These are phyloP conservation scores for Penicillium subrubescens DNA, from an alignment of 495 filamentous ascomycete genomes.

Conservation along the genomic window DNA sequence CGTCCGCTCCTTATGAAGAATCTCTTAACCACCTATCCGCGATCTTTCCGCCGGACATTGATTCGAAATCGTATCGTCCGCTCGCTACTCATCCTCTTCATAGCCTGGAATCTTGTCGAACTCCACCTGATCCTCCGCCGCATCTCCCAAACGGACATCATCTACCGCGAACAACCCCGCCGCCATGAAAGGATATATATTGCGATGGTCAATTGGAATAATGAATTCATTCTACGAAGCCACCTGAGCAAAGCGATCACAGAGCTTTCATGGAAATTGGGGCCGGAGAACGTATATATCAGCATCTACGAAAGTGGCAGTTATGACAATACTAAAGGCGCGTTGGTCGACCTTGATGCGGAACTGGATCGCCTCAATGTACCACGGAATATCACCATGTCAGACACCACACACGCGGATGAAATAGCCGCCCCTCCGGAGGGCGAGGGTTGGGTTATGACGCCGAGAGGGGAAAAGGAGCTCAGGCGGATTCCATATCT, in stretches of 20 bases:
- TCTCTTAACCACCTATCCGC: conserved; percentile 10
- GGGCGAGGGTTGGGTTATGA: conserved; percentile 60
- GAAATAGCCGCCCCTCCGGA: conserved; percentile 43
- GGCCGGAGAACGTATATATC: conserved; percentile 68
- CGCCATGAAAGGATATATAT: conserved; percentile 59
- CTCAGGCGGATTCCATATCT: conserved; percentile 72
- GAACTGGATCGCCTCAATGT: conserved; percentile 57
- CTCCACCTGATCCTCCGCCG: conserved; percentile 26
- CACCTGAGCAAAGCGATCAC: conserved; percentile 65
- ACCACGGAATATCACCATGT: conserved; percentile 53
- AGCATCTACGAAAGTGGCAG: conserved; percentile 72
- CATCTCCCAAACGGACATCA: conserved; percentile 20
- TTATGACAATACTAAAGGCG: conserved; percentile 69
- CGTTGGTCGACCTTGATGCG: conserved; percentile 59
- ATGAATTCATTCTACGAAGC: conserved; percentile 59
- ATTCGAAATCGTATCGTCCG: conserved; percentile 26
- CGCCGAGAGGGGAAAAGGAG: conserved; percentile 50
- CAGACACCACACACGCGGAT: conserved; percentile 57
- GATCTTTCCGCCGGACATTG: conserved; percentile 18
- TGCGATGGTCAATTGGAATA: conserved; percentile 71
- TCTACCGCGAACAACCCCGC: conserved; percentile 21
- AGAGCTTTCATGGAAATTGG: conserved; percentile 56
- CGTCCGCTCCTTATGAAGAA: conserved; percentile 28
- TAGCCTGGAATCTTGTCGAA: conserved; percentile 28
- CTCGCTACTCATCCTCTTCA: conserved; percentile 22